These are phyloP conservation scores for Schizophyllum commune DNA, from an alignment of 1,284 basidiomycete genomes.

Conservation along the genomic window DNA sequence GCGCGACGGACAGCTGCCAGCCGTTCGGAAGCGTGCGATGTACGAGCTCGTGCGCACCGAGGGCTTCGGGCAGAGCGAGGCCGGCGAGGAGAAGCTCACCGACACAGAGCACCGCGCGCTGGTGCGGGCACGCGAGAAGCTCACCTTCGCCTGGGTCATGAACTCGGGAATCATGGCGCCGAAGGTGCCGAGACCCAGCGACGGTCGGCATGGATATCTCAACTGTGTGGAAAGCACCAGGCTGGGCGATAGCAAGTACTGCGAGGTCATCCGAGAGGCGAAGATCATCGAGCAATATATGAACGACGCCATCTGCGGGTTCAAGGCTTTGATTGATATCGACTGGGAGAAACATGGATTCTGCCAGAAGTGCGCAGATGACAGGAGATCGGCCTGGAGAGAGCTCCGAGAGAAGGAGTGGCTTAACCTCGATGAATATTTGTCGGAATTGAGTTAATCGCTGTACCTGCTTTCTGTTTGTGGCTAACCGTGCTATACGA, in stretches of 20 bases:
- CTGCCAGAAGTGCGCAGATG: conserved; percentile 13
- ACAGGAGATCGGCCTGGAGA: conserved; percentile 11
- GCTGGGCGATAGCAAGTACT: conserved; percentile 5
- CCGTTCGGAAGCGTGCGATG: conserved; percentile 16
- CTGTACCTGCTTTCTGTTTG: no score
- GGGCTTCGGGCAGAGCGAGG: conserved; percentile 13
- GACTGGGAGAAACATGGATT: conserved; percentile 15
- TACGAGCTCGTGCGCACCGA: conserved; percentile 18
- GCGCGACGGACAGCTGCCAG: conserved; percentile 10
- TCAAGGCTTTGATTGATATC: conserved; percentile 13
- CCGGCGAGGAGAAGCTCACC: conserved; percentile 1
- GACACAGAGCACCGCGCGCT: conserved; percentile 1
- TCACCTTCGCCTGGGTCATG: conserved; percentile 4
- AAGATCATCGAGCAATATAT: conserved; percentile 9
- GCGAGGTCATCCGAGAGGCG: conserved; percentile 10
- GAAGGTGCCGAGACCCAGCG: background rate
- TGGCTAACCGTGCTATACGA: no score
- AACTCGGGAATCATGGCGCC: background rate
- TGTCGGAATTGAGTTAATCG: background rate
- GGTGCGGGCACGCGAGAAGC: conserved; percentile 4
- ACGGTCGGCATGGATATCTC: background rate
- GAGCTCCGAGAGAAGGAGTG: conserved; percentile 13
- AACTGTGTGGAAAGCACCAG: background rate
- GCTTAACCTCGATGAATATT: conserved; percentile 12
- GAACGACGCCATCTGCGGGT: conserved; percentile 14